Percentiles rank a stretch among this genome's conserved stretches.
These are phyloP conservation scores for Cladobotryum protrusum DNA, from an alignment of 2,329 filamentous ascomycete genomes.

Conservation along the genomic window DNA sequence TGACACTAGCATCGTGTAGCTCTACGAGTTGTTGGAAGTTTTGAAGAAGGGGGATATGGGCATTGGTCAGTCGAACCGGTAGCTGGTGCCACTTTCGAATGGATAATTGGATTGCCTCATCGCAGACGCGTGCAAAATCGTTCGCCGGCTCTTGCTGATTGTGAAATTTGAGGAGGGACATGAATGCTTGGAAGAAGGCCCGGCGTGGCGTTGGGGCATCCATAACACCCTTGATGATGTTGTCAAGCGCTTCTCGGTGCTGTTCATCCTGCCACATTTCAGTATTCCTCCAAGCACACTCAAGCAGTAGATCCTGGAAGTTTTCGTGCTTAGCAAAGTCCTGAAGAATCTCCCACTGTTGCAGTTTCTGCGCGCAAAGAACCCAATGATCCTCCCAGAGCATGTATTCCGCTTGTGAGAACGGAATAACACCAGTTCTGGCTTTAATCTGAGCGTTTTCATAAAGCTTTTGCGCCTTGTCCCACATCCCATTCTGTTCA, in stretches of 20 bases:
- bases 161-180: constrained; percentile 90
- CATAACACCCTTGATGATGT: constrained; percentile 92
- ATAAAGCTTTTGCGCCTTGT: constrained; percentile 95
- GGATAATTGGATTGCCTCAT: constrained; percentile 94
- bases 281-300: constrained; percentile 91
- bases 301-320: constrained; percentile 89
- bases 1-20: constrained; percentile 93
- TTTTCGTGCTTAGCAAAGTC: constrained; percentile 99
- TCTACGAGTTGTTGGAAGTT: constrained; percentile 98
- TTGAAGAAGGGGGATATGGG: constrained; percentile 89
- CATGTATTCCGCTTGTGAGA: constrained; percentile 96
- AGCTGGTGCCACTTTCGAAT: constrained; percentile 99
- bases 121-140: constrained; percentile 85
- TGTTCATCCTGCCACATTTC: constrained; percentile 89
- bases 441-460: constrained; percentile 97
- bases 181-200: constrained; percentile 97
- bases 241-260: constrained; percentile 83
- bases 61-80: constrained; percentile 87
- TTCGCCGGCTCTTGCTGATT: constrained; percentile 71
- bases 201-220: constrained; percentile 91
- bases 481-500: constrained; percentile 99
- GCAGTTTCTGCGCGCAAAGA: constrained; percentile 91
- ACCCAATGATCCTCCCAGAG: constrained; percentile 99
- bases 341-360: constrained; percentile 96
- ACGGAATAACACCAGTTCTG: constrained; percentile 89